Percentiles rank a stretch among this genome's conserved stretches.
Conservation (phyloP, 805 yeast genomes). For the Myxozyma udenii region DNA sequence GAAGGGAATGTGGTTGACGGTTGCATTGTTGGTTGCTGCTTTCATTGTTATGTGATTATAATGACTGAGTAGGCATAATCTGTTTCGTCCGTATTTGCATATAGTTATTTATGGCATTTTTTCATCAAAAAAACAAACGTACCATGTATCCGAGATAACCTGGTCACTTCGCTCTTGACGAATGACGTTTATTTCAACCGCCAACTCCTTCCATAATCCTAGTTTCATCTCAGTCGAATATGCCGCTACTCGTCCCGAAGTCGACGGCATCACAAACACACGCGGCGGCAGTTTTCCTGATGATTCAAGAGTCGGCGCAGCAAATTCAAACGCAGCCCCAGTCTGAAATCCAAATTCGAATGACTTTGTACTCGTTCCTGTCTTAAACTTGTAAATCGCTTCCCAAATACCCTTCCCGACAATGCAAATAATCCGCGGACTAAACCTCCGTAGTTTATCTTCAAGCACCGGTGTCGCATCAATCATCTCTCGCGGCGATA, state of each 20-base stretch:
- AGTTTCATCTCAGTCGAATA: conserved; percentile 48
- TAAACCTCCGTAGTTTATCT: conserved; percentile 41
- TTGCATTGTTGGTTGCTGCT: not conserved
- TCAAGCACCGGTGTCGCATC: conserved; percentile 54
- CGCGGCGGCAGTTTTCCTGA: conserved; percentile 26
- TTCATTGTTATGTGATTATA: not conserved
- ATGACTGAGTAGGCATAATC: not conserved
- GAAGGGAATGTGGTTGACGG: not conserved
- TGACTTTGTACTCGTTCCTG: conserved; percentile 37
- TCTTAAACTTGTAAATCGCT: conserved; percentile 43
- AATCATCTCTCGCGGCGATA: conserved; percentile 51
- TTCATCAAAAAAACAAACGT: too few species aligned
- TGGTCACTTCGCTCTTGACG: not conserved
- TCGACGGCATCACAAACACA: conserved; percentile 64
- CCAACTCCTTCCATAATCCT: conserved; percentile 48
- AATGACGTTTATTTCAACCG: conserved; percentile 16
- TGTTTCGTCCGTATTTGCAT: too few species aligned
- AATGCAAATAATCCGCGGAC: conserved; percentile 51
- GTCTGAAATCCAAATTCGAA: conserved; percentile 56
- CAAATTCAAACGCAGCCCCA: conserved; percentile 30
- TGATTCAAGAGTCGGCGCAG: not conserved
- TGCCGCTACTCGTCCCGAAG: conserved; percentile 66
- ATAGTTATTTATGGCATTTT: too few species aligned
- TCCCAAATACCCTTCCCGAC: conserved; percentile 81
- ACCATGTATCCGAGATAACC: not conserved